These are phyloP conservation scores for Aspergillus arachidicola DNA, from an alignment of 2,329 filamentous ascomycete species.

Conservation along the genomic window DNA sequence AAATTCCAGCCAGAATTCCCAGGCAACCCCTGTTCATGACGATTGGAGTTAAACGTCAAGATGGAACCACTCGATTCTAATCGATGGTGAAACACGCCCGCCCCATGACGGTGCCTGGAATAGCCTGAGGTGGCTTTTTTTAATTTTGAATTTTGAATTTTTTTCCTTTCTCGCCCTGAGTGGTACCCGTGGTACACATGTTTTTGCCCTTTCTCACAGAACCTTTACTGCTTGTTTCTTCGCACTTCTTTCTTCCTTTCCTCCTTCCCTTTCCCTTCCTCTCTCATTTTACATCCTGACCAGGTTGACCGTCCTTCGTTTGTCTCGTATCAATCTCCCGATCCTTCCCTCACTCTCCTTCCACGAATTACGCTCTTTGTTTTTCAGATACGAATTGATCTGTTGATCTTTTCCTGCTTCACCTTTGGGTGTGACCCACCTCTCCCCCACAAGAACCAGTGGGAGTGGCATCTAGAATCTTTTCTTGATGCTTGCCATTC, in stretches of 20 bases:
- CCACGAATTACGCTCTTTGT: background rate
- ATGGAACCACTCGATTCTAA: background rate
- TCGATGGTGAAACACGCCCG: constrained; percentile 6
- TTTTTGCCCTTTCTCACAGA: background rate
- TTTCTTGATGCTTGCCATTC: constrained; percentile 4
- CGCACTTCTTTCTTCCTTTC: background rate
- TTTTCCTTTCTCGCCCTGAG: background rate
- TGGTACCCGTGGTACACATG: background rate
- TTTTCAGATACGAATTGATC: background rate
- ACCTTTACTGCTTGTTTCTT: background rate
- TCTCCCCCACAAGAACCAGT: constrained; percentile 7
- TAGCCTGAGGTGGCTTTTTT: constrained; percentile 7
- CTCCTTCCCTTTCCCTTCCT: background rate
- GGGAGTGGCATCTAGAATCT: background rate
- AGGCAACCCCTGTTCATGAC: background rate
- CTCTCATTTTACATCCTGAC: background rate
- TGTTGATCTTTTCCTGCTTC: background rate
- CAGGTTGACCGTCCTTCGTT: constrained; percentile 1
- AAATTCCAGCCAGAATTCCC: background rate
- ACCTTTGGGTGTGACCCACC: background rate
- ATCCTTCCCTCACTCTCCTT: background rate
- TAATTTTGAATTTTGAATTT: background rate
- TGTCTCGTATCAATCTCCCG: background rate
- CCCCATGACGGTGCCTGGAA: constrained; percentile 8
- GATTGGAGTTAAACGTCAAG: background rate